Conservation (phyloP, 1,284 basidiomycete genomes). For the Ganoderma lingzhi region DNA sequence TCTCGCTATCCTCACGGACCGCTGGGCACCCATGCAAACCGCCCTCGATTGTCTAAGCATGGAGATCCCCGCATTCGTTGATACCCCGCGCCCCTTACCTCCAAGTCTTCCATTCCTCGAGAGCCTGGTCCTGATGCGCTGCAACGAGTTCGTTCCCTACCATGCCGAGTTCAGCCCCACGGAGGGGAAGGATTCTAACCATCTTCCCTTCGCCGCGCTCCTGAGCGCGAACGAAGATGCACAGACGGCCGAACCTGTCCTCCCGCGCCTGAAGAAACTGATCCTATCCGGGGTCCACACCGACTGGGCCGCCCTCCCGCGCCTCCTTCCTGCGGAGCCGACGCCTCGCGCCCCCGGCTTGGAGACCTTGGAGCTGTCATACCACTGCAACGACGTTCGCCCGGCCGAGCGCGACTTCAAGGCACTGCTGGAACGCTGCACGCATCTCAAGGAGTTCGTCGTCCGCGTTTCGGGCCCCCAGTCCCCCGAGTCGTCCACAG, state of each 20-base stretch:
- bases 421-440: slow-evolving; percentile 23
- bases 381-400: slow-evolving; percentile 34
- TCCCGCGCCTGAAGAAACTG: slow-evolving; percentile 32
- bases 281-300: slow-evolving; percentile 36
- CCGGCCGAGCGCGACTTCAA: slow-evolving; percentile 27
- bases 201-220: slow-evolving; percentile 43
- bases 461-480: slow-evolving; percentile 30
- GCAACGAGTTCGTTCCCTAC: slow-evolving; percentile 61
- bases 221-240: slow-evolving; percentile 8
- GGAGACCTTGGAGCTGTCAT: slow-evolving; percentile 32
- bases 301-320: slow-evolving; percentile 31
- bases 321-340: slow-evolving; percentile 23
- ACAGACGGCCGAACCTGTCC: slow-evolving; percentile 14
- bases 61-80: slow-evolving; percentile 18
- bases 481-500: neutral
- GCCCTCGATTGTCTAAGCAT: slow-evolving; percentile 52
- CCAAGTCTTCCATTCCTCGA: slow-evolving; percentile 47
- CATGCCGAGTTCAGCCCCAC: slow-evolving; percentile 51
- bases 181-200: slow-evolving; percentile 45
- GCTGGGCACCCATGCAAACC: slow-evolving; percentile 57
- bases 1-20: slow-evolving; percentile 58
- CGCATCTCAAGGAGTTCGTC: slow-evolving; percentile 24
- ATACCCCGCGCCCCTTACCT: slow-evolving; percentile 18
- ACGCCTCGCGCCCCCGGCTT: slow-evolving; percentile 16
- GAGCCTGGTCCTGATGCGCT: slow-evolving; percentile 60